Base-by-base conservation (phyloP, 306 rosid genomes). In the Rosa multiflora region DNA sequence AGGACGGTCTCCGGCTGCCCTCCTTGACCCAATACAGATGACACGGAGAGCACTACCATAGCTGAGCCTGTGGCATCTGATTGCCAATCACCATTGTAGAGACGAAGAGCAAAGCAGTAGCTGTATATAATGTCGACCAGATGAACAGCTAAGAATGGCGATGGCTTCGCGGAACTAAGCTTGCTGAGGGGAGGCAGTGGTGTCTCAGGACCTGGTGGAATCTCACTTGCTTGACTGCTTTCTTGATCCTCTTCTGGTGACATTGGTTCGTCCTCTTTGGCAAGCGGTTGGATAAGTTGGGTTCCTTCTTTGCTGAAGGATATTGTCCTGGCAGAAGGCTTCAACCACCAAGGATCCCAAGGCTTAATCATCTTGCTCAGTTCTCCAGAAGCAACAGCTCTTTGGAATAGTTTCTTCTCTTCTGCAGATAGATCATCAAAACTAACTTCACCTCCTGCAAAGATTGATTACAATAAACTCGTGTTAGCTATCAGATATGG, bases 291-390 rank as follows among this genome's bases (percentile, higher is more conserved):
- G 82, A 92, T 86, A 61, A 94, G 99, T 77, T 86, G 97, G 29
- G 97, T 85, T 84, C 97, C 97, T 84, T 87, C 93, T 73, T 78
- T 83, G 79, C 97, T 85, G 70, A 94, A 91, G n/a, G 92, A 81
- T 55, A 94, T 85, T 47, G 78, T 79, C 81, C 83, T 83, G 23
- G 97, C 97, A 73, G 97, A 91, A 74, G 83, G 92, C 81, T 85
- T 87, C 68, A 79, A 77, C 99, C 99, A 94, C 99, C 99, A 95
- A 5, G 98, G 97, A 79, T 95, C 99, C 97, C 97, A 95, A 78
- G 99, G 99, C 75, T 90, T 78, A 73, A 95, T 82, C 97, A 95
- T 86, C 88, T 86, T 95, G 88, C 97, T 92, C 76, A 95, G 72
- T 82, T 91, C 98, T 47, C 99, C 99, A 26, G 85, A 86, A 69